A percentile compares a stretch with the other conserved stretches of the same genome.
phyloP scores from a whole-genome alignment of 1,139 yeast species.

The Lodderomyces metapsilosis region DNA sequence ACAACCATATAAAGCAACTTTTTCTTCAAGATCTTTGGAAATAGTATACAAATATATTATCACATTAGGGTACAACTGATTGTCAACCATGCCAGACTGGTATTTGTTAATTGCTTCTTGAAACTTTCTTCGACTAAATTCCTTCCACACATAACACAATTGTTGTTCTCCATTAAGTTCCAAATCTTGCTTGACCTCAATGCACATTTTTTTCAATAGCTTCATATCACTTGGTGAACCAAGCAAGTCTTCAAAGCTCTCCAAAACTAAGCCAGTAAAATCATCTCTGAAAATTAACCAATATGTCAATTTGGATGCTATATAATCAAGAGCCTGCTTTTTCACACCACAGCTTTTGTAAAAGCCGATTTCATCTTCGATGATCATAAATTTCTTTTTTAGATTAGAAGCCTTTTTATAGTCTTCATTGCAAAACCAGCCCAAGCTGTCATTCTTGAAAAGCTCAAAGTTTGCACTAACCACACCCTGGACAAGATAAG shows the following conservation, averaged over 20 bases:
- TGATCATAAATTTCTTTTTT: slow-evolving; percentile 14
- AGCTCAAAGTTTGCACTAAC: too few relatives aligned
- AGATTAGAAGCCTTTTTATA: slow-evolving; percentile 10
- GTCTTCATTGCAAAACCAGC: not conserved
- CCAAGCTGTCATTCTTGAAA: not conserved
- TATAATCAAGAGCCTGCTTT: slow-evolving; percentile 18
- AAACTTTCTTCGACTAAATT: not conserved
- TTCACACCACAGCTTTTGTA: slow-evolving; percentile 26
- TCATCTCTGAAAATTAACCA: not conserved
- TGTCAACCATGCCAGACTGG: not conserved
- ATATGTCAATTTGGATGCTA: slow-evolving; percentile 10
- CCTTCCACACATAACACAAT: not conserved
- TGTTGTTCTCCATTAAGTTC: not conserved
- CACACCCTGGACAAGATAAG: too few relatives aligned
- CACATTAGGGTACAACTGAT: not conserved
- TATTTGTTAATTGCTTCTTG: not conserved
- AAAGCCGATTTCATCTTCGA: slow-evolving; percentile 20
- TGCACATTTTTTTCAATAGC: not conserved
- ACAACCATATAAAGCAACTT: not conserved
- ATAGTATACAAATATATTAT: not conserved
- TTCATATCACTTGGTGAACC: not conserved
- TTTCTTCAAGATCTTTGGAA: not conserved
- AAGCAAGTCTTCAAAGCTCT: not conserved
- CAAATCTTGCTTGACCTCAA: not conserved
- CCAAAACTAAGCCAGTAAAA: not conserved